A percentile compares a stretch with the other conserved stretches of the same genome.
Evolutionary conservation across 2,329 filamentous ascomycete species (phyloP).

Genomic region (Shiraia bambusicola): DNA sequence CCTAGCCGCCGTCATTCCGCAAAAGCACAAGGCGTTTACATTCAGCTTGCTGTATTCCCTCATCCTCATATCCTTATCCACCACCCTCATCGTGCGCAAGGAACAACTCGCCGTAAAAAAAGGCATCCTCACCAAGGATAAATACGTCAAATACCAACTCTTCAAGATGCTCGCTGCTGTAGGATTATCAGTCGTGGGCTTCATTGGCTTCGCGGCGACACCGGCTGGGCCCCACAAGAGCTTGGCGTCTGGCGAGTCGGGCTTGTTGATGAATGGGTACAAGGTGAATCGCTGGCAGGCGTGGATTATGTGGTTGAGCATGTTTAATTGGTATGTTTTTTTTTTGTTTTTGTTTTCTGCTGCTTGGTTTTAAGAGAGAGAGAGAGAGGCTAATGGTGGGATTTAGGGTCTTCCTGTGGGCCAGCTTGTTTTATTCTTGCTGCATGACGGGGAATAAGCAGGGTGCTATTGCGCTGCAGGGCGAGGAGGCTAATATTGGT

Average conservation of each 20-base stretch:
- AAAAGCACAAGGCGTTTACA: conserved; percentile 22
- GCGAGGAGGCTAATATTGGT: conserved; percentile 22
- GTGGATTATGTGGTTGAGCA: conserved; percentile 21
- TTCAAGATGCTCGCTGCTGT: conserved; percentile 23
- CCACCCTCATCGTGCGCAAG: conserved; percentile 19
- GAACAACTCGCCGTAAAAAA: conserved; percentile 20
- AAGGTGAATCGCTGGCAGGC: conserved; percentile 23
- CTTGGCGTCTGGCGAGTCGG: conserved; percentile 9
- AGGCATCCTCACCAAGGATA: conserved; percentile 21
- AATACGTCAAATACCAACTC: conserved; percentile 26
- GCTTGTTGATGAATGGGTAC: conserved; percentile 20
- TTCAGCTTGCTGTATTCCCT: conserved; percentile 26
- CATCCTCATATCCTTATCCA: conserved; percentile 22
- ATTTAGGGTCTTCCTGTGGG: conserved; percentile 28
- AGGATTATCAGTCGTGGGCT: conserved; percentile 21
- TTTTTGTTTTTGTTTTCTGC: no score
- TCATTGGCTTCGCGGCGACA: conserved; percentile 12
- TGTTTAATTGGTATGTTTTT: conserved; percentile 28
- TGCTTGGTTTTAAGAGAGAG: no score
- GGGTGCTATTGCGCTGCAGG: conserved; percentile 24
- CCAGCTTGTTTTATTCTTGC: conserved; percentile 29
- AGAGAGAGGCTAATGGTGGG: conserved; percentile 1
- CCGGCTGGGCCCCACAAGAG: conserved; percentile 6
- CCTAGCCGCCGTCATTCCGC: conserved; percentile 20
- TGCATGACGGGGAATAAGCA: conserved; percentile 24